Evolutionary conservation across 176 grass and related monocot species (phyloP).

Genomic region (Oryza rufipogon): DNA sequence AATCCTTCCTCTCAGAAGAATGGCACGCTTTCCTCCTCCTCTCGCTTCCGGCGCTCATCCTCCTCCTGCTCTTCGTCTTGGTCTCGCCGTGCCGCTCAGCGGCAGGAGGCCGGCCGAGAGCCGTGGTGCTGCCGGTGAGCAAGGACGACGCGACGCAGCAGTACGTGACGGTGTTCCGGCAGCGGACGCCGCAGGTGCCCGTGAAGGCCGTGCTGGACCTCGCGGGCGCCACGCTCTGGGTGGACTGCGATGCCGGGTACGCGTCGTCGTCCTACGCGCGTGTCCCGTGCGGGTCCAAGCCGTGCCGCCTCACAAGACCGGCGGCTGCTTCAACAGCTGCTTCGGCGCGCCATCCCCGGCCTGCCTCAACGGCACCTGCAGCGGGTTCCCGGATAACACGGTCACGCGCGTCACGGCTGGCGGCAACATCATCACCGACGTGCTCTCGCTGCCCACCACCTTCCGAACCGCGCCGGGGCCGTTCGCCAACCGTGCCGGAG

Average conservation of each 20-base stretch:
- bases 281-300: constrained; percentile 31
- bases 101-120: constrained; percentile 21
- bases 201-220: constrained; percentile 51
- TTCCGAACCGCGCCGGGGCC: constrained; percentile 35
- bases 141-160: constrained; percentile 49
- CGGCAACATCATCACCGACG: constrained; percentile 36
- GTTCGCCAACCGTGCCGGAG: constrained; percentile 7
- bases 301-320: constrained; percentile 22
- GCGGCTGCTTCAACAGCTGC: constrained; percentile 30
- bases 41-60: background rate
- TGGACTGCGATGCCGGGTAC: constrained; percentile 49
- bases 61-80: background rate
- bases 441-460: constrained; percentile 40
- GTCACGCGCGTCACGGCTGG: constrained; percentile 23
- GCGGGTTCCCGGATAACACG: constrained; percentile 36
- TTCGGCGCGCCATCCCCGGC: background rate
- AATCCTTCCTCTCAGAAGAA: background rate
- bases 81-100: constrained; percentile 2
- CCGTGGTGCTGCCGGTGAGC: constrained; percentile 39
- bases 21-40: background rate
- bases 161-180: constrained; percentile 40
- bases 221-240: constrained; percentile 47
- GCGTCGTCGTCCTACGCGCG: constrained; percentile 46
- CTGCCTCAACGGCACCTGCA: constrained; percentile 49
- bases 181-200: constrained; percentile 44